Conservation (phyloP, 768 basidiomycete genomes). For the Mycena belliarum region DNA sequence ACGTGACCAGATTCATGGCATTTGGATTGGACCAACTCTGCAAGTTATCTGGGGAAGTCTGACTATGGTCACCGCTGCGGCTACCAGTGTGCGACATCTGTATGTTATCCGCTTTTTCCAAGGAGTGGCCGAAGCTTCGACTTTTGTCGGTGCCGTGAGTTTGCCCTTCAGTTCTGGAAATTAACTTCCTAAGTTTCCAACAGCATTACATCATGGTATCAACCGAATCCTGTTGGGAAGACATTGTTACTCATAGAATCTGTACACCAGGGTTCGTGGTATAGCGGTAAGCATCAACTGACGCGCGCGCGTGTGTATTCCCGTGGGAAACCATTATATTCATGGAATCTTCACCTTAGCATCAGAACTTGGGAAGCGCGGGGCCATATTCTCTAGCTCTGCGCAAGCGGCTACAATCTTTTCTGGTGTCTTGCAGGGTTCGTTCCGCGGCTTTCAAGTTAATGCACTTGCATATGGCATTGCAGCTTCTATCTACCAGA, state of each 20-base stretch:
- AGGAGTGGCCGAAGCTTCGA: conserved; percentile 72
- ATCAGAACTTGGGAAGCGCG: conserved; percentile 16
- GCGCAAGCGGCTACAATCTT: conserved; percentile 22
- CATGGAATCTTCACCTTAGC: too few species aligned
- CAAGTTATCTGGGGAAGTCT: conserved; percentile 68
- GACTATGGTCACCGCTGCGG: conserved; percentile 33
- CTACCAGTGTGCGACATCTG: conserved; percentile 28
- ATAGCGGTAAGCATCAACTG: too few species aligned
- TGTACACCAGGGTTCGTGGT: conserved; percentile 17
- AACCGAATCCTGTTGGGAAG: background rate
- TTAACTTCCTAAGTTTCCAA: background rate
- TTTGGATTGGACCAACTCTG: conserved; percentile 26
- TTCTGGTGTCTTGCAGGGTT: conserved; percentile 22
- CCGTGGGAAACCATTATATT: too few species aligned
- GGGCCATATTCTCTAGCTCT: conserved; percentile 22
- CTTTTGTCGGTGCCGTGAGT: conserved; percentile 73
- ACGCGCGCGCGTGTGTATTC: too few species aligned
- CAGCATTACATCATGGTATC: conserved; percentile 14
- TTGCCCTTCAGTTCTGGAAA: background rate
- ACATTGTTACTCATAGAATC: background rate
- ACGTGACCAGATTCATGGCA: background rate
- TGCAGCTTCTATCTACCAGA: conserved; percentile 4
- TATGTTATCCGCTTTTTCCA: conserved; percentile 74
- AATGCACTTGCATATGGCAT: background rate
- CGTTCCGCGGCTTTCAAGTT: background rate